Evolutionary conservation across 306 rosid species (phyloP).

Genomic region (Fragaria vesca): DNA sequence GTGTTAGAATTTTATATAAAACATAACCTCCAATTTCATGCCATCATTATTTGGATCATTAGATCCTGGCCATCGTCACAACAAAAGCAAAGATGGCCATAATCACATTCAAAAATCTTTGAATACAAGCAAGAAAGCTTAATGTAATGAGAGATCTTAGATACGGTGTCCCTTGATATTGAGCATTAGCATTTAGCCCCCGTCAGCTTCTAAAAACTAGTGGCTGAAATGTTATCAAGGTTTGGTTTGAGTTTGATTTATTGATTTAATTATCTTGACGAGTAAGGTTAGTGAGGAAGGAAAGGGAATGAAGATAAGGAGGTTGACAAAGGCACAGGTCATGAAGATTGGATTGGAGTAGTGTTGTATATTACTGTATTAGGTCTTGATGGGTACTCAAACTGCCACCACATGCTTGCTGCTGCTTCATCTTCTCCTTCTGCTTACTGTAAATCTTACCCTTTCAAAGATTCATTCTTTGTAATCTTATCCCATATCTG

Average conservation of each 20-base stretch:
- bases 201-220: background rate
- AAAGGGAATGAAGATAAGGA: constrained; percentile 38
- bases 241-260: background rate
- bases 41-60: background rate
- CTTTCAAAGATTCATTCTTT: background rate
- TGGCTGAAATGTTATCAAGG: background rate
- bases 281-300: constrained; percentile 19
- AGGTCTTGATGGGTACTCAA: constrained; percentile 33
- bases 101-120: background rate
- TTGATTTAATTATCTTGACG: background rate
- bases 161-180: background rate
- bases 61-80: constrained; percentile 1
- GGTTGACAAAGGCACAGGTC: constrained; percentile 47
- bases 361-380: background rate
- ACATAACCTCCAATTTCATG: background rate
- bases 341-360: constrained; percentile 23
- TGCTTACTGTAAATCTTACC: constrained; percentile 20
- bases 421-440: constrained; percentile 6
- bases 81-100: background rate
- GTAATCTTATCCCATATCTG: constrained; percentile 1
- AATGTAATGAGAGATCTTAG: background rate
- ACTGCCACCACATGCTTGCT: constrained; percentile 38
- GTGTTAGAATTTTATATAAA: background rate
- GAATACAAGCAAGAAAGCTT: background rate
- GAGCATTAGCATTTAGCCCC: background rate